These are phyloP conservation scores for Rhodamnia rubescens DNA, from an alignment of 345 rosid genomes.

Conservation along the genomic window DNA sequence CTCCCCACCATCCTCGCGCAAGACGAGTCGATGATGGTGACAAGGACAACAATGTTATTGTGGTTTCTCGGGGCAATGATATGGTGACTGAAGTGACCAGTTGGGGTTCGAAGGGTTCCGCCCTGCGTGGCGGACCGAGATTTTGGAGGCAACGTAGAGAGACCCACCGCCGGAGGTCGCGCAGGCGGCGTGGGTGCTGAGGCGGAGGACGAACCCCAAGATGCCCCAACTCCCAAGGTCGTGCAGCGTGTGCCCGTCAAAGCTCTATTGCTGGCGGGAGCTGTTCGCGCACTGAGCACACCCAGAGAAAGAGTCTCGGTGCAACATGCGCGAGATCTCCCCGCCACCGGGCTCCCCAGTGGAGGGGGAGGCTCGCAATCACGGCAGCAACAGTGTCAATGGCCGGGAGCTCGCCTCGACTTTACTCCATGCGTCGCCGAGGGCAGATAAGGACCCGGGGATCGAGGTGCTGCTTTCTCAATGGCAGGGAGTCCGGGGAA, in stretches of 20 bases:
- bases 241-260: not conserved
- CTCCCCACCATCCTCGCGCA: not conserved
- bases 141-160: not conserved
- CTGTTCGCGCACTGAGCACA: not conserved
- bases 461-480: not conserved
- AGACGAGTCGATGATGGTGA: not conserved
- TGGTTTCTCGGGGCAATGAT: not conserved
- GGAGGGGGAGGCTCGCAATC: not conserved
- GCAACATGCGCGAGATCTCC: not conserved
- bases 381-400: not conserved
- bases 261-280: not conserved
- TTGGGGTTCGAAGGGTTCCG: not conserved
- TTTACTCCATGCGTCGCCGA: not conserved
- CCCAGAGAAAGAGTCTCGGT: not conserved
- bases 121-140: not conserved
- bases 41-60: not conserved
- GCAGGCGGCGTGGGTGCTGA: not conserved
- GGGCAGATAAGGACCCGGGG: not conserved
- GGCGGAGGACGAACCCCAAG: not conserved
- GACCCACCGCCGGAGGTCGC: not conserved
- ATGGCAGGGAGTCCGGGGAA: not conserved
- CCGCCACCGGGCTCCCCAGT: not conserved
- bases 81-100: not conserved
- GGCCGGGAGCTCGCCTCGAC: not conserved
- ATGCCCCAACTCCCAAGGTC: not conserved